Conservation (phyloP, 257 asterid genomes). For the Perilla frutescens region DNA sequence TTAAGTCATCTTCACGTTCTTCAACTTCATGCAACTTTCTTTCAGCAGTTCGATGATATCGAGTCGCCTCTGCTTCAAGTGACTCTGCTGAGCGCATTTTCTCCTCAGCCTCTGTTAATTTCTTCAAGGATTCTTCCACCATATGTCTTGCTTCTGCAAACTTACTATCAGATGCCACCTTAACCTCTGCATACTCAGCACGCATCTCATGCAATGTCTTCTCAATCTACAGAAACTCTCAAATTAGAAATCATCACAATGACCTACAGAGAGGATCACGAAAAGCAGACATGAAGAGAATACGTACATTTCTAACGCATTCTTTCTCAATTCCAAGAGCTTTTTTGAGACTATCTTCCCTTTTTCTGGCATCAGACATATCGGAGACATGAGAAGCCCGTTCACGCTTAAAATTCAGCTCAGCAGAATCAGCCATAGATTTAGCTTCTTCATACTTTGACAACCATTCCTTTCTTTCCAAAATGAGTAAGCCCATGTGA, state of each 20-base stretch:
- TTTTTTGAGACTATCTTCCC: slow-evolving; percentile 83
- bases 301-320: slow-evolving; percentile 79
- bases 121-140: slow-evolving; percentile 76
- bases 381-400: slow-evolving; percentile 72
- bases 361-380: slow-evolving; percentile 69
- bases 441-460: slow-evolving; percentile 73
- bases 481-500: slow-evolving; percentile 93
- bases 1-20: slow-evolving; percentile 93
- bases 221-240: slow-evolving; percentile 65
- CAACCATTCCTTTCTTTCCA: slow-evolving; percentile 88
- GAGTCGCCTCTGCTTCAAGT: slow-evolving; percentile 84
- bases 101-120: slow-evolving; percentile 69
- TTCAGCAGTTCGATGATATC: slow-evolving; percentile 81
- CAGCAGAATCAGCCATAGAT: slow-evolving; percentile 69
- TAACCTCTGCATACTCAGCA: slow-evolving; percentile 85
- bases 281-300: slow-evolving; percentile 15
- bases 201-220: slow-evolving; percentile 98
- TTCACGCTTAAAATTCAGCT: slow-evolving; percentile 59
- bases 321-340: slow-evolving; percentile 94
- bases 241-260: slow-evolving; percentile 23
- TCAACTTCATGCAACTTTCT: slow-evolving; percentile 92
- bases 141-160: slow-evolving; percentile 69
- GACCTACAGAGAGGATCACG: slow-evolving; percentile 12
- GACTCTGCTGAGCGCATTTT: slow-evolving; percentile 77
- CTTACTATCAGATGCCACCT: slow-evolving; percentile 76